Percentiles rank a stretch among this genome's conserved stretches.
Conservation (phyloP, 2,329 filamentous ascomycete species). For the Colletotrichum sp. region DNA sequence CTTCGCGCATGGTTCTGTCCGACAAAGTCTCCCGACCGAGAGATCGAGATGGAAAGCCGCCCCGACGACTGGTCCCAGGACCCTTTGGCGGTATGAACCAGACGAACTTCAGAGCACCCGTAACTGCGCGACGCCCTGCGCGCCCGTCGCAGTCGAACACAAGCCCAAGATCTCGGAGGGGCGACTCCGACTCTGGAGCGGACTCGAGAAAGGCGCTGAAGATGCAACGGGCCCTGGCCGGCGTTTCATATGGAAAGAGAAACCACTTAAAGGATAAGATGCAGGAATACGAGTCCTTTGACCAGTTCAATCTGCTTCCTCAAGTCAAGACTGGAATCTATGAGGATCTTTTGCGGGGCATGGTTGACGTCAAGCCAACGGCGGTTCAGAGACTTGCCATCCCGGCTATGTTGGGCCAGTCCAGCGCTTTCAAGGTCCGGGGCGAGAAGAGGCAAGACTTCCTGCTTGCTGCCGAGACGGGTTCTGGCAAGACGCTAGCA, state of each 20-base stretch:
- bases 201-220: constrained; percentile 76
- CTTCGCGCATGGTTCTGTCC: constrained; percentile 65
- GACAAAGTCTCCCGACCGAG: constrained; percentile 52
- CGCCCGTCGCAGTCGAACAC: constrained; percentile 32
- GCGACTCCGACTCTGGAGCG: constrained; percentile 29
- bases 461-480: constrained; percentile 92
- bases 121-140: neutral
- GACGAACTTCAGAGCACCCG: constrained; percentile 46
- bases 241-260: constrained; percentile 76
- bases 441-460: constrained; percentile 57
- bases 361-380: constrained; percentile 81
- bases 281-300: constrained; percentile 77
- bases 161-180: constrained; percentile 26
- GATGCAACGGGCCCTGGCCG: constrained; percentile 84
- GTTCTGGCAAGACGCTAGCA: constrained; percentile 94
- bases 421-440: constrained; percentile 39
- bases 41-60: constrained; percentile 37
- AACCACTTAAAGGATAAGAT: constrained; percentile 58
- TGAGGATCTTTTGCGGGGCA: constrained; percentile 74
- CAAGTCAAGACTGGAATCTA: constrained; percentile 72
- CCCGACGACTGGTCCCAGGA: constrained; percentile 45
- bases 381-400: constrained; percentile 91
- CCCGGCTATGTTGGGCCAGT: constrained; percentile 73
- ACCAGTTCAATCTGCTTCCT: constrained; percentile 79
- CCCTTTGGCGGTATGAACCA: constrained; percentile 64